Conservation (phyloP, 2,329 filamentous ascomycete genomes). For the Fusarium transvaalense region DNA sequence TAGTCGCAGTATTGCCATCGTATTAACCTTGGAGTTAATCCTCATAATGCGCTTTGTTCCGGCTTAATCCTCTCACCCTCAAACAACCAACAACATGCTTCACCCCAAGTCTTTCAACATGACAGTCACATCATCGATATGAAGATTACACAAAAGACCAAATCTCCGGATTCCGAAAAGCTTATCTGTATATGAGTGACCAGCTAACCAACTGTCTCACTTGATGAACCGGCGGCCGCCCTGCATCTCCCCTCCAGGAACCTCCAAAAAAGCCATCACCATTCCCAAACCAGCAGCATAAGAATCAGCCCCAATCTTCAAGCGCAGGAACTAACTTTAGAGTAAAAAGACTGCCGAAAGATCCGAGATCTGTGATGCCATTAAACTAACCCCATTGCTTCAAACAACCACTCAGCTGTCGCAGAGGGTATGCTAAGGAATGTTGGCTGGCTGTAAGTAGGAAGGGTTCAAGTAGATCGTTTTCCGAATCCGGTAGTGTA, state of each 20-base stretch:
- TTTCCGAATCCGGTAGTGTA: neutral
- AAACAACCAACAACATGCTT: neutral
- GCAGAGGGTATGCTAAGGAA: constrained; percentile 3
- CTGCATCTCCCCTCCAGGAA: neutral
- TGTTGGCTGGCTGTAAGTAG: constrained; percentile 7
- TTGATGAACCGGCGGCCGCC: neutral
- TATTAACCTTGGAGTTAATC: neutral
- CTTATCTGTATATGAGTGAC: neutral
- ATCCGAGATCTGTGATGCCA: constrained; percentile 6
- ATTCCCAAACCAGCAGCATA: neutral
- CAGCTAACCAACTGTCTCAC: no score
- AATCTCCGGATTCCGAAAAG: neutral
- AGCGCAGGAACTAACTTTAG: neutral
- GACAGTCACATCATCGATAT: neutral
- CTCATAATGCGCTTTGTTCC: neutral
- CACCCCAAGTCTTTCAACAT: neutral
- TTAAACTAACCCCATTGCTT: no score
- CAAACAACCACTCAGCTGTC: no score
- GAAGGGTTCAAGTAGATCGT: neutral
- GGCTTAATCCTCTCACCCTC: neutral
- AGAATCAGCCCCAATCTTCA: neutral
- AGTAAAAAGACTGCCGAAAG: neutral
- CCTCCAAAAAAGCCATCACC: neutral
- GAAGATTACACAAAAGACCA: neutral
- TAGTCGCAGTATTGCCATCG: neutral